Base-by-base conservation (phyloP, 2,329 filamentous ascomycete species). In the Phyllosticta ampelicida region DNA sequence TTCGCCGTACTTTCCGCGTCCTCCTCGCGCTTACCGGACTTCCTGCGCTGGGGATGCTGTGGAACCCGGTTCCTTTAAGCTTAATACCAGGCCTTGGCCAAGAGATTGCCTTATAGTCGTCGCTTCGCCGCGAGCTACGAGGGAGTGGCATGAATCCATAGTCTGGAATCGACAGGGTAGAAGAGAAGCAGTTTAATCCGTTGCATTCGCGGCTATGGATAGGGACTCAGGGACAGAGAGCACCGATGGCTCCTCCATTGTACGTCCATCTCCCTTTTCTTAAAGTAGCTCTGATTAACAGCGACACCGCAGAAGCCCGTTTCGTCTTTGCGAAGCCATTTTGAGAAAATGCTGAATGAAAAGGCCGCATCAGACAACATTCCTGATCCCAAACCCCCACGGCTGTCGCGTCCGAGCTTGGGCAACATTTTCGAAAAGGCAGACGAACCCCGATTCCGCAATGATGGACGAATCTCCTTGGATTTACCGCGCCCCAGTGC, bases 301-400 rank as follows among this genome's bases (percentile, higher is more conserved):
- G 2, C 18, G 26, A 2, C 23, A 21, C 44, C 11, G 13, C 48
- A 90, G 86, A 89, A 85, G 75, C 87, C 89, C 23, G 88, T 94
- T 54, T 94, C 89, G 55, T 91, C 88, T 55, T 77, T 94, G 61
- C 81, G 86, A 61, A 89, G 87, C 62, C 85, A 87, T 65, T 94
- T 92, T 70, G 89, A 94, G 76, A 89, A 86, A 68, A 84, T 92
- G 76, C 77, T 80, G 63, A 81, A 63, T 60, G 30, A 63, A 65
- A 19, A 69, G 68, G 64, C 67, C 67, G 55, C 54, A 62, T 19
- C 61, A 44, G 36, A 44, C 36, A 44, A 44, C 36, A 55, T 65
- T 9, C 23, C 65, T 67, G 30, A 66, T 29, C 48, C 20, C 48
- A 54, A n/a, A 30, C 51, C 13, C 36, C 51, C 28, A 21, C 48